Base-by-base conservation (phyloP, 306 rosid genomes). In the Chamaecrista fasciculata region DNA sequence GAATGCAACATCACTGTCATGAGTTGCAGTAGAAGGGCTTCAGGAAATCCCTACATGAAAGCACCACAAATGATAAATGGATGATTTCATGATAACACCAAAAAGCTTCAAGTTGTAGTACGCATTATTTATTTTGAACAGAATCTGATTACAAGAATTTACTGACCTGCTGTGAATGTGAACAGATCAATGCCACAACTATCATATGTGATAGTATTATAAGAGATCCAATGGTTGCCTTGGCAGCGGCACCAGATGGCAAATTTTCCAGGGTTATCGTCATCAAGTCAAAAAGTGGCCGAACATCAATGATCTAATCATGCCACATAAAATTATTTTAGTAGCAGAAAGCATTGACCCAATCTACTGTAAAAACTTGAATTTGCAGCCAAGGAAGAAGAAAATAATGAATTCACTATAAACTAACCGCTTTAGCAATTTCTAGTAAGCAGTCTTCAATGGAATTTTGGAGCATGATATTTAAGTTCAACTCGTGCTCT, bases 1-100 rank as follows among this genome's bases (percentile, higher is more conserved):
- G 87, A 79, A 79, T 95, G 96, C 83, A 87, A 76, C 99, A 91
- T 95, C 67, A 81, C 96, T 83, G 86, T 88, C 71, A 87, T 76
- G 57, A 95, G 91, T 80, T 89, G 97, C 76, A 95, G 75, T 56
- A 95, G 95, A 72, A 95, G 89, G 60, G 87, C 81, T 67, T 95
- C 99, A 12, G 99, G 99, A 76, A 95, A 95, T 50, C 84, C 91
- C 99, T 94, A 56, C 19, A 78, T 4, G 57, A 69, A 82, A 71
- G 68, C 28, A 61, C 31, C 53, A 43, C 26, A 51, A 16, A 21
- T 18, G 4, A 59, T 67, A 36, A 72, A 34, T 24, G 31, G n/a
- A 71, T 25, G 39, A 36, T 39, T 76, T 21, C 70, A 36, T 33
- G 36, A 23, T 29, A 55, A 71, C 23, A 77, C 19, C 51, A 40